phyloP scores from a whole-genome alignment of 208 protist genomes.

The Crithidia sp. region DNA sequence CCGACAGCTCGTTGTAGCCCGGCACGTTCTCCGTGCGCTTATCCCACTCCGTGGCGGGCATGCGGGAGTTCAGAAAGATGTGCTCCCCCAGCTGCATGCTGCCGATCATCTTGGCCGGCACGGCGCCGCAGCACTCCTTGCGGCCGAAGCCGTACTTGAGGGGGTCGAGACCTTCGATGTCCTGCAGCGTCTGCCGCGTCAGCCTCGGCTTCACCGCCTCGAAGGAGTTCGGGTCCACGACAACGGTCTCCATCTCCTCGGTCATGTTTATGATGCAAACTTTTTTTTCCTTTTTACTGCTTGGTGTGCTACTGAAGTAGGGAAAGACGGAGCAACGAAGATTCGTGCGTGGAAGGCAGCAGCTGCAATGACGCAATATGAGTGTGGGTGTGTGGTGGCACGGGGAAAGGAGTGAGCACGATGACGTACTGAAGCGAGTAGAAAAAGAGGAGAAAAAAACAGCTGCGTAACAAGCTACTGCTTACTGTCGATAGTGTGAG shows the following conservation, averaged over 20 bases:
- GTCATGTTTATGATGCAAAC: too few relatives aligned
- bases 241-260: neutral
- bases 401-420: too few relatives aligned
- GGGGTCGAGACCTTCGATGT: slow-evolving; percentile 90
- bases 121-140: slow-evolving; percentile 83
- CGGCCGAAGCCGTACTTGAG: slow-evolving; percentile 77
- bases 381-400: too few relatives aligned
- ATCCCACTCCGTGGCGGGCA: slow-evolving; percentile 70
- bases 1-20: slow-evolving; percentile 54
- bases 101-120: slow-evolving; percentile 67
- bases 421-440: too few relatives aligned
- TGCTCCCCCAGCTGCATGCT: slow-evolving; percentile 86
- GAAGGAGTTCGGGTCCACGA: slow-evolving; percentile 52
- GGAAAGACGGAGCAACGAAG: too few relatives aligned
- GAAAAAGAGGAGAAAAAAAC: too few relatives aligned
- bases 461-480: too few relatives aligned
- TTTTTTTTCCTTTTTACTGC: slow-evolving; percentile 8
- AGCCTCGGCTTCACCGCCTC: slow-evolving; percentile 63
- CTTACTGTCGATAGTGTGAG: too few relatives aligned
- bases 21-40: slow-evolving; percentile 70
- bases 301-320: too few relatives aligned
- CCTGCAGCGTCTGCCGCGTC: slow-evolving; percentile 61
- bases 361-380: too few relatives aligned
- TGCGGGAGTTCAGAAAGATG: slow-evolving; percentile 72
- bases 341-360: too few relatives aligned